These are phyloP conservation scores for Brassica juncea DNA, from an alignment of 345 rosid species.

Conservation along the genomic window DNA sequence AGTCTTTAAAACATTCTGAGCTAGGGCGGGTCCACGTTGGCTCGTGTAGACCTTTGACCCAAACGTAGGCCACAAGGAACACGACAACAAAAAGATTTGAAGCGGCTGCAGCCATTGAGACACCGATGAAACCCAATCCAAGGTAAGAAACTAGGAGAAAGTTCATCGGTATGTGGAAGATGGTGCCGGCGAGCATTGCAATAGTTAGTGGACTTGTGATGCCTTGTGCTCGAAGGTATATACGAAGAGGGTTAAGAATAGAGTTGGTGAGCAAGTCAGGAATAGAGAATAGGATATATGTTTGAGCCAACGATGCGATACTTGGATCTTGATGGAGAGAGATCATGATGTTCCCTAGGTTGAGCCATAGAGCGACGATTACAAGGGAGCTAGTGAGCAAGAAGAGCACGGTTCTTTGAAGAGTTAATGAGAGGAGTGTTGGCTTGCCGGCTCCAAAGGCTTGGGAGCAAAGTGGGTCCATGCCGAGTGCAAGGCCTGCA, in stretches of 20 bases:
- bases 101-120: conserved; percentile 72
- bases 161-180: conserved; percentile 70
- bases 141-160: conserved; percentile 57
- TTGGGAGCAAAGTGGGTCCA: conserved; percentile 97
- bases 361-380: conserved; percentile 67
- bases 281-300: conserved; percentile 65
- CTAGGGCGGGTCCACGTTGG: conserved; percentile 73
- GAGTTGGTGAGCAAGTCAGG: conserved; percentile 86
- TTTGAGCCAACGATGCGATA: conserved; percentile 66
- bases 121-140: conserved; percentile 69
- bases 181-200: conserved; percentile 67
- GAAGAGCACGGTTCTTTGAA: conserved; percentile 77
- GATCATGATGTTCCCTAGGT: conserved; percentile 63
- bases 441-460: conserved; percentile 89
- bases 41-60: conserved; percentile 54
- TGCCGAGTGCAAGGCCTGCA: conserved; percentile 82
- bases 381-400: conserved; percentile 62
- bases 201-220: conserved; percentile 75
- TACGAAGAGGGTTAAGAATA: conserved; percentile 85
- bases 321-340: conserved; percentile 69
- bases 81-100: conserved; percentile 62
- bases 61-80: conserved; percentile 49
- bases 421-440: conserved; percentile 76
- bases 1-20: conserved; percentile 68
- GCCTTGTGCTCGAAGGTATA: conserved; percentile 97